Evolutionary conservation across 2,329 filamentous ascomycete species (phyloP), one percentile per base, ranked within the genome.

Genomic region (Colletotrichum tropicale): DNA sequence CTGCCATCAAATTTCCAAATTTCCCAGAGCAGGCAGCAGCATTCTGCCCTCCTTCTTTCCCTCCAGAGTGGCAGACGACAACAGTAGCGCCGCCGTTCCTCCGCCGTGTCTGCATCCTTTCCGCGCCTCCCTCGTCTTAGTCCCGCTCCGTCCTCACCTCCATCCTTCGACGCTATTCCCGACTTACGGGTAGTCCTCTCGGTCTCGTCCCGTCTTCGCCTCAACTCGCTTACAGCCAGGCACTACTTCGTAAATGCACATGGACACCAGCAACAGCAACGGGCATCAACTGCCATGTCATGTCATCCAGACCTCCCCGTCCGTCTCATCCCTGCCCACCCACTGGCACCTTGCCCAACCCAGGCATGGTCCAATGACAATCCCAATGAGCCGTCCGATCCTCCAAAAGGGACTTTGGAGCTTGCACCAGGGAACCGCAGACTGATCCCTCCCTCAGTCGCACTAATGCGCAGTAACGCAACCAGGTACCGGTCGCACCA

Each of bases 301-400:
- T 43, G 36, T 48, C 62, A n/a, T 52, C 62, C 62, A 48, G 24
- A 48, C 62, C 62, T 26, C 36, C 52, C 60, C 34, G 67, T 70
- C 60, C 55, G 67, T 70, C 67, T 52, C 56, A 70, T 70, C 56
- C 56, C 38, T 36, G 56, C 24, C 67, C 56, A 52, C 66, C 43
- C 55, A 56, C 70, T 55, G n/a, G 43, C 56, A 52, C 66, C 66
- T 48, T 70, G 65, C 60, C 71, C 36, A 55, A 61, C 67, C 16
- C 28, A 36, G 71, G n/a, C n/a, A 26, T 24, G 61, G 34, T 36
- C 56, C 64, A 58, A 60, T 75, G 56, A 65, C 26, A 56, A 58
- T 73, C 69, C 30, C 64, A 75, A 72, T 72, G 56, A 72, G 38
- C 73, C 70, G n/a, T 68, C 73, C 21, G 64, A 75, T 69, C 70